Evolutionary conservation across 2,329 filamentous ascomycete genomes (phyloP).

Genomic region (Cladosporium sp.): DNA sequence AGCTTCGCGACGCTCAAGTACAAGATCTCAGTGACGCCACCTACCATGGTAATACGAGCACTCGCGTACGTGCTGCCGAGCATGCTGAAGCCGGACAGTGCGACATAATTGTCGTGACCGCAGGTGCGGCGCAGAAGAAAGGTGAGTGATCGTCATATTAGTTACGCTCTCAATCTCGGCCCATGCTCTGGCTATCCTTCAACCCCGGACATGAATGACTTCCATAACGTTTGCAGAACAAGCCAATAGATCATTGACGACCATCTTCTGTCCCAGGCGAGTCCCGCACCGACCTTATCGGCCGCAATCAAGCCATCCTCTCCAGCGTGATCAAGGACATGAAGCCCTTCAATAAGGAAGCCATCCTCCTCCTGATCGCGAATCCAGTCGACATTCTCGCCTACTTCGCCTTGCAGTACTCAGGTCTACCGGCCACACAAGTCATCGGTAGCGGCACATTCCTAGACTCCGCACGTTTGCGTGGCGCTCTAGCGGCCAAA

Average conservation of each 20-base stretch:
- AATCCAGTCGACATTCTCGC: conserved; percentile 60
- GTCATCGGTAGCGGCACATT: conserved; percentile 58
- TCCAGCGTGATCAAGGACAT: conserved; percentile 52
- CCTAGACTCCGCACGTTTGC: conserved; percentile 55
- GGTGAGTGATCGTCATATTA: conserved; percentile 23
- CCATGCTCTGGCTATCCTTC: too few relatives aligned
- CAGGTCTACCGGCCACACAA: conserved; percentile 51
- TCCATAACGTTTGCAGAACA: too few relatives aligned
- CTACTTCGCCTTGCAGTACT: conserved; percentile 51
- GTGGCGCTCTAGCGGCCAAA: conserved; percentile 47
- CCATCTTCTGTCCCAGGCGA: conserved; percentile 34
- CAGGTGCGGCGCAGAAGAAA: conserved; percentile 55
- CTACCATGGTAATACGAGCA: conserved; percentile 47
- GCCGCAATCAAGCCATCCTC: conserved; percentile 53
- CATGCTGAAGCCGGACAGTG: conserved; percentile 55
- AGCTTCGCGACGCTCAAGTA: conserved; percentile 52
- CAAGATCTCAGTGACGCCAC: conserved; percentile 56
- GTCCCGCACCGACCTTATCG: conserved; percentile 50
- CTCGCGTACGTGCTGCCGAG: conserved; percentile 48
- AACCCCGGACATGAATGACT: too few relatives aligned
- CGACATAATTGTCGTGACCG: conserved; percentile 58
- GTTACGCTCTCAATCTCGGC: too few relatives aligned
- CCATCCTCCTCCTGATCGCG: conserved; percentile 55
- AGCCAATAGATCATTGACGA: neutral
- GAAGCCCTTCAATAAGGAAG: conserved; percentile 51